phyloP scores from a whole-genome alignment of 306 rosid species.

The Prinsepia uniflora region DNA sequence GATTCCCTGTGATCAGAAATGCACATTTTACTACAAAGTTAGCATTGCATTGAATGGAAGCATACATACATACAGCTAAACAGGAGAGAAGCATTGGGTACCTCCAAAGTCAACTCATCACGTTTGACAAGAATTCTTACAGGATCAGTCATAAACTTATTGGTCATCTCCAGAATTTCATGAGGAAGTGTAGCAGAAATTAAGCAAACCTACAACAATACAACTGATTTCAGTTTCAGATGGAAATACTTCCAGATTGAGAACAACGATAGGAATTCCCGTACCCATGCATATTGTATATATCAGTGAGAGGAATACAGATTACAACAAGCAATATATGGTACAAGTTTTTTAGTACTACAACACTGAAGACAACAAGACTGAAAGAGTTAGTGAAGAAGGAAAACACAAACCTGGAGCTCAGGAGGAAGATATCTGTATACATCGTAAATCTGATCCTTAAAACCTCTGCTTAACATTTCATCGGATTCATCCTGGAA shows the following conservation, averaged over 20 bases:
- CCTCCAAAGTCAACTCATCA: constrained; percentile 99
- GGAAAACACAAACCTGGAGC: constrained; percentile 70
- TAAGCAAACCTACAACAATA: constrained; percentile 61
- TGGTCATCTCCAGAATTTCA: constrained; percentile 96
- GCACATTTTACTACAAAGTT: constrained; percentile 16
- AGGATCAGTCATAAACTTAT: constrained; percentile 98
- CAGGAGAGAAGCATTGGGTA: constrained; percentile 24
- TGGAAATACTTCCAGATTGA: not conserved
- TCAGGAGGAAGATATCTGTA: constrained; percentile 98
- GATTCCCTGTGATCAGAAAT: constrained; percentile 64
- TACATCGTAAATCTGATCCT: constrained; percentile 96
- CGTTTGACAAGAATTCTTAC: constrained; percentile 96
- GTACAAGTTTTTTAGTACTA: not conserved
- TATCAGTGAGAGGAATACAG: not conserved
- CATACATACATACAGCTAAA: constrained; percentile 11
- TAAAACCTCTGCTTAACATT: constrained; percentile 98
- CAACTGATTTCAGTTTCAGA: constrained; percentile 27
- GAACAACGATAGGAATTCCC: not conserved
- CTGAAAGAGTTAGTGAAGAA: not conserved
- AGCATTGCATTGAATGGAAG: constrained; percentile 7
- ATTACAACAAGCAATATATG: not conserved
- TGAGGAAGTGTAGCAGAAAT: constrained; percentile 99
- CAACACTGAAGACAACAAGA: not conserved
- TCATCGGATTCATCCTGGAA: constrained; percentile 96
- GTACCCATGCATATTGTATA: not conserved